phyloP scores from a whole-genome alignment of 2,329 filamentous ascomycete species.

The Chalaropsis thielavioides region DNA sequence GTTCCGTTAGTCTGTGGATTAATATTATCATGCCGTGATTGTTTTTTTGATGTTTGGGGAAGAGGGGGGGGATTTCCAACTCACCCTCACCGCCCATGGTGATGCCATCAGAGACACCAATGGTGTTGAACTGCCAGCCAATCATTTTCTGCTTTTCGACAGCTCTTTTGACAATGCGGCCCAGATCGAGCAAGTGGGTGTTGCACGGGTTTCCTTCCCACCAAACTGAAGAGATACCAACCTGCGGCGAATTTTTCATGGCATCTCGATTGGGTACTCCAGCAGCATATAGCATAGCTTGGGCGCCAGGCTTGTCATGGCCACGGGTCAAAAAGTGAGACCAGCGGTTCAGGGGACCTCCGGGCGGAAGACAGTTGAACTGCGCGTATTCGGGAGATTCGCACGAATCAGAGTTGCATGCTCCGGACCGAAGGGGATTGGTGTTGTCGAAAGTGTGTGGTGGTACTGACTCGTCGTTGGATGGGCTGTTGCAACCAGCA shows the following conservation, averaged over 20 bases:
- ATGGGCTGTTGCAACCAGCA: background rate
- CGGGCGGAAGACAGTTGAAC: conserved; percentile 37
- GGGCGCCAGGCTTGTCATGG: conserved; percentile 84
- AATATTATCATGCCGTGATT: background rate
- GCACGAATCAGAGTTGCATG: background rate
- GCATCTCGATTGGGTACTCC: conserved; percentile 68
- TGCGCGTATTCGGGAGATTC: conserved; percentile 35
- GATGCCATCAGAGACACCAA: conserved; percentile 79
- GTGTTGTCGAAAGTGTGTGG: background rate
- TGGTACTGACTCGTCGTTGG: background rate
- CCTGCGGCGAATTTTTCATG: conserved; percentile 83
- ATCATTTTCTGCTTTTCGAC: conserved; percentile 75
- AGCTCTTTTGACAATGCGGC: conserved; percentile 71
- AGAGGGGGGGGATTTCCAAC: conserved; percentile 18
- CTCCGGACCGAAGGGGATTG: conserved; percentile 3
- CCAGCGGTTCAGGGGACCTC: conserved; percentile 61
- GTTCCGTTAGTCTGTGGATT: background rate
- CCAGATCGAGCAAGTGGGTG: conserved; percentile 48
- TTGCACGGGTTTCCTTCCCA: conserved; percentile 95
- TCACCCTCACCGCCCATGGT: conserved; percentile 86
- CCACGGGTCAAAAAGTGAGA: conserved; percentile 67
- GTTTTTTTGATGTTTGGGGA: background rate
- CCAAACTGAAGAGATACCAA: conserved; percentile 85
- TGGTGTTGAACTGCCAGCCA: conserved; percentile 86
- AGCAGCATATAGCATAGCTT: conserved; percentile 93